Base-by-base conservation (phyloP, 2,329 filamentous ascomycete species). In the Colletotrichum shisoi region DNA sequence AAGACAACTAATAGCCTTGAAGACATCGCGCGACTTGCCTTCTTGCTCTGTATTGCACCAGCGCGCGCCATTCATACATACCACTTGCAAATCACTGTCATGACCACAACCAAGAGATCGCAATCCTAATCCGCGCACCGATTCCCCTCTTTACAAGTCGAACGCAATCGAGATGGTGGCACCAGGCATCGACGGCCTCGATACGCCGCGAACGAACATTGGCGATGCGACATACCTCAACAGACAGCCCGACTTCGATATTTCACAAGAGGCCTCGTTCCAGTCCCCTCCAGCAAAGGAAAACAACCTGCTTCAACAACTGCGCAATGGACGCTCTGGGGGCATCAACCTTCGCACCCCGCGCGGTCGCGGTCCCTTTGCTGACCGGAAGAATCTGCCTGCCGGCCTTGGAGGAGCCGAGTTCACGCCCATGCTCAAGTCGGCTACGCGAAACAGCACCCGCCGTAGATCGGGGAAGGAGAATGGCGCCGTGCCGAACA, bases 371-470 rank as follows among this genome's bases (percentile, higher is more conserved):
- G 87, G 89, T 19, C 88, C 90, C 21, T 84, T 97, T 48, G 85
- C 86, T 69, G 87, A 91, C 77, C 85, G 88, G 71, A 87, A 87
- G 73, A 95, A 93, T 73, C 82, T 93, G 24, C 90, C 89, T 24
- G 82, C 84, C 44, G 85, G 85, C 70, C 79, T 89, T 48, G 86
- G 83, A 51, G 87, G 86, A 61, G 89, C 89, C 72, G 96, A 99
- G 74, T 99, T 99, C 77, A 99, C 95, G 0, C 95, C 96, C 0
- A 82, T 99, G 72, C 87, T 99, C 76, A 97, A 96, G 78, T 93
- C 82, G 27, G 88, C 85, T n/a, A 90, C 86, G 75, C 84, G 81
- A 83, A 94, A 83, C 82, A 93, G 82, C 85, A 91, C 82, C 81
- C 89, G 82, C 78, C 86, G 79, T 69, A 79, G 71, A 76, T 80